Conservation (phyloP, 2,329 filamentous ascomycete species). For the Ceratocystis papillata region DNA sequence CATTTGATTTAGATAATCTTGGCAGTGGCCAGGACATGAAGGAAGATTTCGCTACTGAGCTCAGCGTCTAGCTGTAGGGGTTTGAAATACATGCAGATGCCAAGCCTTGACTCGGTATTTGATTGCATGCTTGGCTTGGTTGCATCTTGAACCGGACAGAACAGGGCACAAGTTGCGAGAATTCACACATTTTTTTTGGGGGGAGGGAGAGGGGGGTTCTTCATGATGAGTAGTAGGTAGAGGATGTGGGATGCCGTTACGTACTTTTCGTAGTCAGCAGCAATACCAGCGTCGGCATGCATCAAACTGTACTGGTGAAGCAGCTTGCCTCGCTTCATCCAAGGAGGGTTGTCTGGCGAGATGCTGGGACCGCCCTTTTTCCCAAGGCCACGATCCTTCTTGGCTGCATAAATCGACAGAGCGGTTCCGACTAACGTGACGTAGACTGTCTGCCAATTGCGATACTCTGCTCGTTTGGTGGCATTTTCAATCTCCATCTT, state of each 20-base stretch:
- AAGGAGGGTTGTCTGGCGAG: slow-evolving; percentile 42
- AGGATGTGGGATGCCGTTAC: slow-evolving; percentile 28
- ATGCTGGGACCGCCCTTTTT: slow-evolving; percentile 41
- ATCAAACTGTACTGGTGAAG: slow-evolving; percentile 60
- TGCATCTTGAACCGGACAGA: not conserved
- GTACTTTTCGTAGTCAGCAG: slow-evolving; percentile 60
- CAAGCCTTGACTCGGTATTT: not conserved
- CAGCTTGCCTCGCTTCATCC: slow-evolving; percentile 44
- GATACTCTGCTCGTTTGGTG: slow-evolving; percentile 50
- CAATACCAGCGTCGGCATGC: slow-evolving; percentile 64
- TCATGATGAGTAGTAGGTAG: not conserved
- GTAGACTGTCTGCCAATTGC: slow-evolving; percentile 54
- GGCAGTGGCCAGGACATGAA: not conserved
- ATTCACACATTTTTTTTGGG: no score
- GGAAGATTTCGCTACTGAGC: not conserved
- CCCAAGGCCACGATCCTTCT: slow-evolving; percentile 45
- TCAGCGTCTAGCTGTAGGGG: slow-evolving; percentile 12
- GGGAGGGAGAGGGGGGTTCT: no score
- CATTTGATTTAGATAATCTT: not conserved
- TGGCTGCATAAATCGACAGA: slow-evolving; percentile 53
- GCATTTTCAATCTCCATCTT: slow-evolving; percentile 58
- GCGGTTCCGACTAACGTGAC: slow-evolving; percentile 57
- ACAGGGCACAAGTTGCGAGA: not conserved
- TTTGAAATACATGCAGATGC: not conserved
- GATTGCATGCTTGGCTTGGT: slow-evolving; percentile 12